These are phyloP conservation scores for Hydnomerulius pinastri DNA, from an alignment of 768 basidiomycete species.

Conservation along the genomic window DNA sequence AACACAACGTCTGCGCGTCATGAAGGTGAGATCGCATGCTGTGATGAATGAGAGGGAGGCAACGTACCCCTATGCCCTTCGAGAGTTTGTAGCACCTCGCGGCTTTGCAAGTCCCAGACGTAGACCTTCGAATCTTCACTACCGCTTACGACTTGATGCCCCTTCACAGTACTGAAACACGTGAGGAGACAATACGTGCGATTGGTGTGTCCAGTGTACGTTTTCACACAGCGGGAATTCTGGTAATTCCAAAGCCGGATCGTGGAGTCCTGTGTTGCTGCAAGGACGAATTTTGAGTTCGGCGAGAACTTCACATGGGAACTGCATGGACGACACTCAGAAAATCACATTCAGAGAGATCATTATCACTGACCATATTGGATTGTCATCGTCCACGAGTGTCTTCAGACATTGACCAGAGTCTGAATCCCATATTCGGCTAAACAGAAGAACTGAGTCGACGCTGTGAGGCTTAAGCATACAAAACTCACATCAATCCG, in stretches of 20 bases:
- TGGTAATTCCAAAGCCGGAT: slow-evolving; percentile 95
- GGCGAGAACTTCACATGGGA: slow-evolving; percentile 91
- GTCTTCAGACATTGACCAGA: slow-evolving; percentile 99
- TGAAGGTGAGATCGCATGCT: neutral
- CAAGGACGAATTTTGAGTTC: slow-evolving; percentile 87
- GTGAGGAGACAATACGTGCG: slow-evolving; percentile 80
- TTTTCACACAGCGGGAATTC: slow-evolving; percentile 88
- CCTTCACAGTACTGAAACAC: slow-evolving; percentile 58
- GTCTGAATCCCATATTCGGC: slow-evolving; percentile 96
- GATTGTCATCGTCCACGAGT: slow-evolving; percentile 93
- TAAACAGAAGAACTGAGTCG: slow-evolving; percentile 32
- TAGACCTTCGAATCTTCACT: slow-evolving; percentile 89
- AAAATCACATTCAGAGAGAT: neutral
- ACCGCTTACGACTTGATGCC: slow-evolving; percentile 80
- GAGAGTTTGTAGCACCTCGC: slow-evolving; percentile 71
- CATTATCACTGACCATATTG: slow-evolving; percentile 65
- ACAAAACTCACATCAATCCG: slow-evolving; percentile 79
- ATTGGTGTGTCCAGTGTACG: slow-evolving; percentile 85
- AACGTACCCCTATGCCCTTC: slow-evolving; percentile 78
- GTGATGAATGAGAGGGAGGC: neutral
- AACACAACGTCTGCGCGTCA: slow-evolving; percentile 57
- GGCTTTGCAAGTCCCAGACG: slow-evolving; percentile 87
- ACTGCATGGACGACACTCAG: slow-evolving; percentile 38
- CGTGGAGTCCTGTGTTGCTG: slow-evolving; percentile 92
- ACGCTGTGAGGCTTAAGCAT: slow-evolving; percentile 1